Base-by-base conservation (phyloP, 2,329 filamentous ascomycete genomes). In the Colletotrichum euphorbiae region DNA sequence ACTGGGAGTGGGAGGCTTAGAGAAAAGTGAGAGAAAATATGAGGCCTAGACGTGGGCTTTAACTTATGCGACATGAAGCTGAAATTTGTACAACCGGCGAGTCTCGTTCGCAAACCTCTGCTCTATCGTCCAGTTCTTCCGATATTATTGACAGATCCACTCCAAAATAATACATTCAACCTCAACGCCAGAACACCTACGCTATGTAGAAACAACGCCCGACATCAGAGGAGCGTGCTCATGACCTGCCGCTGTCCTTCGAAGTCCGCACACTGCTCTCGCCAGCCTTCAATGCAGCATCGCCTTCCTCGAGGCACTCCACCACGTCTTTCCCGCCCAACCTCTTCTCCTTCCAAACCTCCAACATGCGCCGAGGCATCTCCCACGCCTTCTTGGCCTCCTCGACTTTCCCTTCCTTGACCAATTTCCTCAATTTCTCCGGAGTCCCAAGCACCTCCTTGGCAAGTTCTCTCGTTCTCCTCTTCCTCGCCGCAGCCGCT, bases 401-500 rank as follows among this genome's bases (percentile, higher is more conserved):
- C 19, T 89, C 86, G 38, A 82, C 74, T 71, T 83, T 87, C 31
- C 90, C 91, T 57, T 88, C 84, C 8, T 78, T 80, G 13, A 91
- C 82, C 68, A 94, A 79, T 38, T 75, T 75, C 68, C 85, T 83
- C 69, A 95, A 75, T 72, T 86, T 82, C 38, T 83, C 84, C 45
- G 91, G 90, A 3, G 87, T 85, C 6, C 83, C 85, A 6, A 93
- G 77, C 6, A 89, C 89, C 80, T 90, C 89, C 64, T 80, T 80
- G 4, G 91, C 91, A 6, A 90, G 82, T 72, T 89, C 82, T 69
- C 83, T 85, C 71, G 81, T 84, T 67, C 77, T 77, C 55, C 77
- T 74, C 73, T 76, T 80, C 70, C 75, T 74, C 13, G 73, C 72
- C 24, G 75, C 74, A 17, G 78, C 76, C 8, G 78, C 74, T 21